Conservation (phyloP, 139 green algal genomes). For the Tetraselmis striata region DNA sequence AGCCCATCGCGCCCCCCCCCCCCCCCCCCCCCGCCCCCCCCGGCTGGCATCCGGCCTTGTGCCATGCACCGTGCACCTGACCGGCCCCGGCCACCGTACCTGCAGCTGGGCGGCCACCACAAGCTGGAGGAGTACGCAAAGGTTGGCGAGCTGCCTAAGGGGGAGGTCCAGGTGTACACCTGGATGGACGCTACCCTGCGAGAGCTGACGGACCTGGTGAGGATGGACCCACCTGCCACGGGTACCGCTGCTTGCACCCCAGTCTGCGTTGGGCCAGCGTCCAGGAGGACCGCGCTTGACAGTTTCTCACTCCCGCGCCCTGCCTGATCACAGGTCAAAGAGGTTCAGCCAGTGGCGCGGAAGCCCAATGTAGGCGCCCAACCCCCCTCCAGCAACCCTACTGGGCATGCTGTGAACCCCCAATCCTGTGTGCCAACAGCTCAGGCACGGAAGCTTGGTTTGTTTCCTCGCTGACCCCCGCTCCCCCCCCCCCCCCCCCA, state of each 20-base stretch:
- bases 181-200: constrained; percentile 87
- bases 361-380: not conserved
- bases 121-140: constrained; percentile 52
- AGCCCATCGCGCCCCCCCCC: too few species aligned
- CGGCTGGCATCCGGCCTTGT: too few species aligned
- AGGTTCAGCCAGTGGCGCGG: constrained; percentile 39
- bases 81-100: too few species aligned
- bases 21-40: too few species aligned
- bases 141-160: constrained; percentile 15
- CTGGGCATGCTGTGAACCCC: not conserved
- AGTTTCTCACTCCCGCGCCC: not conserved
- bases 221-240: not conserved
- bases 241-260: not conserved
- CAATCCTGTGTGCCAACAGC: constrained; percentile 7
- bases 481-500: constrained; percentile 23
- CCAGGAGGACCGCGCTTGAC: too few species aligned
- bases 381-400: not conserved
- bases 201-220: constrained; percentile 78
- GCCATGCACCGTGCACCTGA: too few species aligned
- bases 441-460: not conserved
- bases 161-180: constrained; percentile 77
- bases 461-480: constrained; percentile 10
- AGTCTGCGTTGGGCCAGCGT: too few species aligned
- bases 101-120: constrained; percentile 66
- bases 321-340: constrained; percentile 46